Evolutionary conservation across 352 stramenopile species (phyloP).

Genomic region (Phytopythium chamaehyphon): DNA sequence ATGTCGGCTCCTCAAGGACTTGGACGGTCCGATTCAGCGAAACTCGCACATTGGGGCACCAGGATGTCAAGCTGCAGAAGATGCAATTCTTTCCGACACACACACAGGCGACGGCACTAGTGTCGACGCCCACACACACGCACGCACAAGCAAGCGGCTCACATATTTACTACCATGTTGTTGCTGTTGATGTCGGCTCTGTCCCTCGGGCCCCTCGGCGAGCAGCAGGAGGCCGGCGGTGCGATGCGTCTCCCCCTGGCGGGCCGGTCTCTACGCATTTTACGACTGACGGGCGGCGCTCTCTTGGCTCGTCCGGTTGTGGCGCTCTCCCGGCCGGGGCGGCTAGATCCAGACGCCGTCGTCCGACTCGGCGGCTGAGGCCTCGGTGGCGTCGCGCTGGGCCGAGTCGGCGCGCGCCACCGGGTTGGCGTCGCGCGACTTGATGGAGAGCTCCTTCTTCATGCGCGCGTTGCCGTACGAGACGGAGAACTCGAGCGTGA

Average conservation of each 20-base stretch:
- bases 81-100: too few relatives aligned
- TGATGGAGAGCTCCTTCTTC: slow-evolving; percentile 65
- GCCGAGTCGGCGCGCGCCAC: slow-evolving; percentile 32
- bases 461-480: slow-evolving; percentile 61
- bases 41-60: too few relatives aligned
- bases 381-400: slow-evolving; percentile 19
- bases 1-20: too few relatives aligned
- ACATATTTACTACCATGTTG: slow-evolving; percentile 4
- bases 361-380: slow-evolving; percentile 25
- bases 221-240: too few relatives aligned
- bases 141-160: neutral
- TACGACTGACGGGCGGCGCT: neutral
- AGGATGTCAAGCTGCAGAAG: too few relatives aligned
- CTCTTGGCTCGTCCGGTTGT: neutral
- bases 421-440: slow-evolving; percentile 28
- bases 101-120: too few relatives aligned
- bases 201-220: too few relatives aligned
- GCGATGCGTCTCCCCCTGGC: neutral
- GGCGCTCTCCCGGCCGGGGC: neutral
- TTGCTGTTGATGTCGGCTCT: neutral
- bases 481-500: slow-evolving; percentile 73
- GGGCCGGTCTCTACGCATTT: neutral
- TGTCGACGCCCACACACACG: too few relatives aligned
- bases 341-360: slow-evolving; percentile 75
- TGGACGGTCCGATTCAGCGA: too few relatives aligned